Base-by-base conservation (phyloP, 1,284 basidiomycete species). In the Ustilago nuda region DNA sequence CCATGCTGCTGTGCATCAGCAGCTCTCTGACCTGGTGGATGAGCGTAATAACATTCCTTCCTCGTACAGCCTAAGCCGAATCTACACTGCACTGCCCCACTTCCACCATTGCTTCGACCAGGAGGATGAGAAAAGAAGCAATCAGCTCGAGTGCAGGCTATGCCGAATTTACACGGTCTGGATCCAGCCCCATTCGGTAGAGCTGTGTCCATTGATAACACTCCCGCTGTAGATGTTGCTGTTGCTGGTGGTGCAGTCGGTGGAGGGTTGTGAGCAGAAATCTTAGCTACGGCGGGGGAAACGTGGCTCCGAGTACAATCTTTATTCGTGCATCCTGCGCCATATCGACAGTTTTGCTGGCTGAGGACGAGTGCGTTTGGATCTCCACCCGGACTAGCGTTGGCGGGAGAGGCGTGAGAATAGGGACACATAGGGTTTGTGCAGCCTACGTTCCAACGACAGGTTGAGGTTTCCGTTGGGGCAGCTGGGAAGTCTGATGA, bases 381-480 rank as follows among this genome's bases (percentile, higher is more conserved):
- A 39, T 81, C 76, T 11, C 71, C 72, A 4, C 61, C 50, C 7
- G 66, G 63, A 9, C 78, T 72, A 9, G 81, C 78, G 56, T 79
- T 76, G 51, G 72, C 68, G 1, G 84, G 79, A 7, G 82, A 78
- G 2, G 83, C 81, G 52, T 85, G 84, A 32, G 74, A 76, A 72
- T 82, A 85, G 6, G 46, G 35, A 52, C 84, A 85, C 70, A 79
- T 67, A 2, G 83, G 82, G 43, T 82, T 82, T 23, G 84, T 85
- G 69, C 84, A 85, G 9, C 62, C 61, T 0, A 81, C 50, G 37
- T 72, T 76, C 62, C 75, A 85, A 4, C 82, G 77, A 54, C 84
- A 85, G 23, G 83, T 62, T 8, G 80, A 67, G 2, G 66, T 46
- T 30, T 84, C 65, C 23, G 63, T 56, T 0, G 84, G 84, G 8